Conservation (phyloP, 805 yeast genomes). For the Barnettozyma botsteinii region DNA sequence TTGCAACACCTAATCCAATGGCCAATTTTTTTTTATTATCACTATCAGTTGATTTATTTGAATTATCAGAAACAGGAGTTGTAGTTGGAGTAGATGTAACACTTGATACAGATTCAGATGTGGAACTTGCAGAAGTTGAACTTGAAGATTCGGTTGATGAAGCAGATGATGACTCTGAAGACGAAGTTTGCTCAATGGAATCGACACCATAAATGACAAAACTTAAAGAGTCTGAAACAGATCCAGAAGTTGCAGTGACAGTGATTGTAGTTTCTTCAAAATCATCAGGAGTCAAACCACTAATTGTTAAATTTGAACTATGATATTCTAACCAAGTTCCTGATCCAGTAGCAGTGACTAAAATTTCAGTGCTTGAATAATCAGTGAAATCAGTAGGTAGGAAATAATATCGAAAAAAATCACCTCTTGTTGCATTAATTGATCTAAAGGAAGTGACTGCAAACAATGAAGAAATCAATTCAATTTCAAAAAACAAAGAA, state of each 20-base stretch:
- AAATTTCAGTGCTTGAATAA: slow-evolving; percentile 41
- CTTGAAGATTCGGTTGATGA: slow-evolving; percentile 24
- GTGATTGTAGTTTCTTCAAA: slow-evolving; percentile 37
- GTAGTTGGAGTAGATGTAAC: slow-evolving; percentile 18
- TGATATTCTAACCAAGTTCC: slow-evolving; percentile 65
- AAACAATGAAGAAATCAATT: slow-evolving; percentile 48
- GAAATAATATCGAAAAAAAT: slow-evolving; percentile 52
- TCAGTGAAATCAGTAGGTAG: slow-evolving; percentile 53
- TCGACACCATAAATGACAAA: slow-evolving; percentile 53
- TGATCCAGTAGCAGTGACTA: slow-evolving; percentile 36
- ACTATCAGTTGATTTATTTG: slow-evolving; percentile 8
- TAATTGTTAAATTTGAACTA: slow-evolving; percentile 53
- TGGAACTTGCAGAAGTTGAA: slow-evolving; percentile 20
- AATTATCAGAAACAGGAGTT: slow-evolving; percentile 5
- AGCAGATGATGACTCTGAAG: slow-evolving; percentile 24
- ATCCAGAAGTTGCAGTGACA: slow-evolving; percentile 35
- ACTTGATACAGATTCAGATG: slow-evolving; percentile 24
- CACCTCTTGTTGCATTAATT: slow-evolving; percentile 64
- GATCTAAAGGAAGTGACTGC: slow-evolving; percentile 46
- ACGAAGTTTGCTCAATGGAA: slow-evolving; percentile 13
- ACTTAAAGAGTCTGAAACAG: slow-evolving; percentile 33
- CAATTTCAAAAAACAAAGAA: slow-evolving; percentile 50
- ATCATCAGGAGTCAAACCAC: slow-evolving; percentile 57
- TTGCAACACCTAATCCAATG: slow-evolving; percentile 83
- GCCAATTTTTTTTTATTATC: slow-evolving; percentile 56